Conservation (phyloP, 768 basidiomycete species). For the Lactifluus piperatus region DNA sequence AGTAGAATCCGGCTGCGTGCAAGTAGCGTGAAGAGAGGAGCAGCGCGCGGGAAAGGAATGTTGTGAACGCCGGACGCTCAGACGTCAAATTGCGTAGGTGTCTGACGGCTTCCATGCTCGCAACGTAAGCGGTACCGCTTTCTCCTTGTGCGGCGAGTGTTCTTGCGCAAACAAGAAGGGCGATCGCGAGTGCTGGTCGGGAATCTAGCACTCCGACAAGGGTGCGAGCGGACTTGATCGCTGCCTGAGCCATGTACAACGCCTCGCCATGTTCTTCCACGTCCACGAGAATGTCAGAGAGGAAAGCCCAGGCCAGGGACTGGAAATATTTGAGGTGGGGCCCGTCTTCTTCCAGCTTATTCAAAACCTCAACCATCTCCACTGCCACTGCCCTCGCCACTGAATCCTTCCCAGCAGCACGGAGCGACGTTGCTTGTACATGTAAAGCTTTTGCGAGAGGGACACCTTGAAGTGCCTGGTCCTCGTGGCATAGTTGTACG, state of each 20-base stretch:
- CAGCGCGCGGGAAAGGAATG: neutral
- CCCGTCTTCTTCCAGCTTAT: neutral
- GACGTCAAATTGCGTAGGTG: constrained; percentile 2
- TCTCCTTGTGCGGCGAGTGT: constrained; percentile 3
- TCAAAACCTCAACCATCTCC: neutral
- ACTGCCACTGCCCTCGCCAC: constrained; percentile 8
- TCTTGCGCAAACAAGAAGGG: constrained; percentile 7
- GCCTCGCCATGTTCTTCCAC: constrained; percentile 3
- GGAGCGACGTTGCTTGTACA: neutral
- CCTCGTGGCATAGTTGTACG: constrained; percentile 8
- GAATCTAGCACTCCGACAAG: constrained; percentile 9
- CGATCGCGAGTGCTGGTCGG: constrained; percentile 2
- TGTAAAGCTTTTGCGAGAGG: constrained; percentile 11
- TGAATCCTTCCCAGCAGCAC: neutral
- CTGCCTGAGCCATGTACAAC: neutral
- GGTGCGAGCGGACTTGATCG: constrained; percentile 10
- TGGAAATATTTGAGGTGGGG: constrained; percentile 1
- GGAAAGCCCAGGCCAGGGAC: constrained; percentile 6
- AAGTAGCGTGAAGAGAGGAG: constrained; percentile 9
- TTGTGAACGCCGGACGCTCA: constrained; percentile 4
- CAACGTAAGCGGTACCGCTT: neutral
- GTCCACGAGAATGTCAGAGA: constrained; percentile 8
- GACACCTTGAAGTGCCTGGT: constrained; percentile 8
- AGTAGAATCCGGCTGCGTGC: neutral
- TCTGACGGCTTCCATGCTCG: constrained; percentile 1